These are phyloP conservation scores for Escovopsis sp. DNA, from an alignment of 2,329 filamentous ascomycete species.

Conservation along the genomic window DNA sequence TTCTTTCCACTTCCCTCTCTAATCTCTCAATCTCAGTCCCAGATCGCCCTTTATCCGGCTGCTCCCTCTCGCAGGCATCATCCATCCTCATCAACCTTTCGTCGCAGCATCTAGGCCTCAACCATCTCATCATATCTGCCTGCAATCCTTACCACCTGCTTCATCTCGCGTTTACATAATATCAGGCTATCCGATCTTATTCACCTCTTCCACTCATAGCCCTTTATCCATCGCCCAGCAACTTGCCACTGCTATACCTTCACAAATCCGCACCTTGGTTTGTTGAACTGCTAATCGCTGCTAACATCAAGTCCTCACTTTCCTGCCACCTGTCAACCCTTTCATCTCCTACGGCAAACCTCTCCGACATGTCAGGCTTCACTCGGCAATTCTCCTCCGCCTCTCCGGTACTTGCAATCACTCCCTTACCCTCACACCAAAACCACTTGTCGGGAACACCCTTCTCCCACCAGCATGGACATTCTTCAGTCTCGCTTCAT, in stretches of 20 bases:
- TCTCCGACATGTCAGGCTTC: neutral
- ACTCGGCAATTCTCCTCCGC: conserved; percentile 11
- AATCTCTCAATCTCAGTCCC: neutral
- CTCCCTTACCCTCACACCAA: conserved; percentile 21
- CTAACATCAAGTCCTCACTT: neutral
- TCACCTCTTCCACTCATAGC: neutral
- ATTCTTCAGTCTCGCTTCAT: conserved; percentile 10
- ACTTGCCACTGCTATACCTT: no score
- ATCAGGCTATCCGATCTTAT: neutral
- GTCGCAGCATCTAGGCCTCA: neutral
- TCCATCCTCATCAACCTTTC: no score
- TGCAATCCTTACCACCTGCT: neutral
- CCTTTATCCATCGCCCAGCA: no score
- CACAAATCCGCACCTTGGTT: neutral
- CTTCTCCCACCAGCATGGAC: conserved; percentile 14
- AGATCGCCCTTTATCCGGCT: neutral
- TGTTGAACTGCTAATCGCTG: neutral
- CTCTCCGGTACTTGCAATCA: conserved; percentile 30
- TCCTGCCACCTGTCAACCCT: neutral
- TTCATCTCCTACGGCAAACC: neutral
- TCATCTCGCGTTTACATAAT: neutral
- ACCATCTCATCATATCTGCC: neutral
- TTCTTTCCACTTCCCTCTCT: neutral
- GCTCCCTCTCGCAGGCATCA: no score
- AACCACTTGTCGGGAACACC: conserved; percentile 16